A percentile compares a stretch with the other conserved stretches of the same genome.
Conservation (phyloP, 2,329 filamentous ascomycete species). For the Ceratocystis colombiana region DNA sequence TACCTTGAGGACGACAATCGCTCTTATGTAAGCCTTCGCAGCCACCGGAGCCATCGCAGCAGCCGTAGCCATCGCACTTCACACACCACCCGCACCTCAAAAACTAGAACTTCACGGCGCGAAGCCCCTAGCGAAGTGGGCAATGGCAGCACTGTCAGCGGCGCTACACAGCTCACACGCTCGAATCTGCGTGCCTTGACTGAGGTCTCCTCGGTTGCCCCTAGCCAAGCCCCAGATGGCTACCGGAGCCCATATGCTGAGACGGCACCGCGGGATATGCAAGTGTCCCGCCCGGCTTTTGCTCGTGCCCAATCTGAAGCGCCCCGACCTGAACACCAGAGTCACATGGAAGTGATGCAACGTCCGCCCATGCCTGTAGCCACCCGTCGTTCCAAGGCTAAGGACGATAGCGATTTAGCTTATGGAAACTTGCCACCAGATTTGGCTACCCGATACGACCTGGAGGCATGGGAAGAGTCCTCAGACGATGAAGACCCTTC, state of each 20-base stretch:
- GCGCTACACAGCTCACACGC: conserved; percentile 38
- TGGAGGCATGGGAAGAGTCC: conserved; percentile 28
- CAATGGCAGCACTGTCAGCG: conserved; percentile 28
- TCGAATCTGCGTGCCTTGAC: conserved; percentile 45
- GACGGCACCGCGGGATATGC: conserved; percentile 32
- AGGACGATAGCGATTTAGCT: conserved; percentile 82
- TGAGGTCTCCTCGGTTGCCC: conserved; percentile 42
- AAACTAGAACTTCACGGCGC: conserved; percentile 27
- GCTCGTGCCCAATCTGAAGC: conserved; percentile 30
- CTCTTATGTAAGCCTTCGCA: conserved; percentile 34
- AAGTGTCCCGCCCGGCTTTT: conserved; percentile 31
- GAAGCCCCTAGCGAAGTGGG: conserved; percentile 25
- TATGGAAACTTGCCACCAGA: conserved; percentile 76
- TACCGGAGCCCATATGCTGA: conserved; percentile 38
- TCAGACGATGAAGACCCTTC: conserved; percentile 32
- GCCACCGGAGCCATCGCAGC: conserved; percentile 26
- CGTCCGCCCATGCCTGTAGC: conserved; percentile 14
- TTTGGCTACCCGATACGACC: conserved; percentile 42
- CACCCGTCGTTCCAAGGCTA: conserved; percentile 32
- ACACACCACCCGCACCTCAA: conserved; percentile 11
- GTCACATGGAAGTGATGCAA: conserved; percentile 30
- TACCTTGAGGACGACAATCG: conserved; percentile 34
- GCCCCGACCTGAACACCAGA: conserved; percentile 36
- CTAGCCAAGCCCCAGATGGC: conserved; percentile 32
- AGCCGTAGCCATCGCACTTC: conserved; percentile 30